phyloP scores from a whole-genome alignment of 2,329 filamentous ascomycete genomes.

The Botrytis hyacinthi region DNA sequence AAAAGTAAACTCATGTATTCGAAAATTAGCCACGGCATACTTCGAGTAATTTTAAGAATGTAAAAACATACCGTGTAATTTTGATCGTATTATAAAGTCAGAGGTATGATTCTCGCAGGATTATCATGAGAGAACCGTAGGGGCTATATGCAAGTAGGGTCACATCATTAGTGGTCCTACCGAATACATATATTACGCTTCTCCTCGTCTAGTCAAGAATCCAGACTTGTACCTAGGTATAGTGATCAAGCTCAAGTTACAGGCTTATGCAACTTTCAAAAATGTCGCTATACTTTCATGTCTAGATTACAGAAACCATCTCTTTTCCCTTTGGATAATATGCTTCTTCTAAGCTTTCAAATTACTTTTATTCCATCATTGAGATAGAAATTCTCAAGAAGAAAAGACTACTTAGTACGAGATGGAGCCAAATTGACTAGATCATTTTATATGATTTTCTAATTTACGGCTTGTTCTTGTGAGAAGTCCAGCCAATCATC shows the following conservation, averaged over 20 bases:
- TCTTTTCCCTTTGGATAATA: neutral
- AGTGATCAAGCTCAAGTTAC: neutral
- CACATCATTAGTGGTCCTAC: neutral
- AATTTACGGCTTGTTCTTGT: neutral
- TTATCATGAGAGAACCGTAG: neutral
- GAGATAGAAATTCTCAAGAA: neutral
- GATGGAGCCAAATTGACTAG: neutral
- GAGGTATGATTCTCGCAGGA: neutral
- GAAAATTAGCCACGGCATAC: neutral
- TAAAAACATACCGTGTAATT: neutral
- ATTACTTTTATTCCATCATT: neutral
- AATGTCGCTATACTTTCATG: too few species aligned
- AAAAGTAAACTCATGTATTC: neutral
- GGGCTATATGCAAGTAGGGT: neutral
- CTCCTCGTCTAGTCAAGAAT: neutral
- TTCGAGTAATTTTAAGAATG: neutral
- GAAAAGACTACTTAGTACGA: neutral
- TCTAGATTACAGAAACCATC: neutral
- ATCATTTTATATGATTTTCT: neutral
- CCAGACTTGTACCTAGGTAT: neutral
- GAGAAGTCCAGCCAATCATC: too few species aligned
- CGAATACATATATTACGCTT: neutral
- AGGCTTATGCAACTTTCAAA: neutral
- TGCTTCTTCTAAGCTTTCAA: too few species aligned
- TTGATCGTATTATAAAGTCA: neutral